These are phyloP conservation scores for Blumeriella jaapii DNA, from an alignment of 2,329 filamentous ascomycete genomes.

Conservation along the genomic window DNA sequence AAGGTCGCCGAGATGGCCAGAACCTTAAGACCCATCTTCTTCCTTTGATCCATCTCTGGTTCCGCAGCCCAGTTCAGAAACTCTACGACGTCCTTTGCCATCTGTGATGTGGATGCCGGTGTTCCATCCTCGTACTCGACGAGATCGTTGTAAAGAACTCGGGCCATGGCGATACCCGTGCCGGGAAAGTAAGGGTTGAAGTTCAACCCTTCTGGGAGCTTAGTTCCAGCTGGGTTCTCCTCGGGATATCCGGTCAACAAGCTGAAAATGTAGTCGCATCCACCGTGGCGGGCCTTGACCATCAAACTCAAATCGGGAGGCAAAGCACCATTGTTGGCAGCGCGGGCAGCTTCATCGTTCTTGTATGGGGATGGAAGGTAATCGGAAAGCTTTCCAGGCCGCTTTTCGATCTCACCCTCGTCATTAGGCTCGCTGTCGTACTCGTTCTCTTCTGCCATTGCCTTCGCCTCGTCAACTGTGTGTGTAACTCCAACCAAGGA, in stretches of 20 bases:
- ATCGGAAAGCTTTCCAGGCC: constrained; percentile 95
- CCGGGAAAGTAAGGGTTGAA: constrained; percentile 99
- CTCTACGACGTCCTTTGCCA: constrained; percentile 98
- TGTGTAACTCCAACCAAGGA: constrained; percentile 79
- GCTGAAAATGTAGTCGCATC: constrained; percentile 97
- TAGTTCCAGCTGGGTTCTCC: constrained; percentile 81
- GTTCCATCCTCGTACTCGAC: constrained; percentile 98
- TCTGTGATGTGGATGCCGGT: constrained; percentile 88
- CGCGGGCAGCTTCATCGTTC: constrained; percentile 96
- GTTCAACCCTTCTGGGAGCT: constrained; percentile 82
- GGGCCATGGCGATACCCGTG: constrained; percentile 97
- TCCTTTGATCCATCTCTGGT: constrained; percentile 98
- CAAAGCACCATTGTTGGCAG: constrained; percentile 95
- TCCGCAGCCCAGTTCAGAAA: constrained; percentile 99
- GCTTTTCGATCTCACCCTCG: constrained; percentile 95
- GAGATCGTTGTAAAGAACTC: constrained; percentile 92
- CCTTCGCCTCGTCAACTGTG: constrained; percentile 98
- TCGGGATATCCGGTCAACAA: constrained; percentile 96
- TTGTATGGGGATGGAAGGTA: constrained; percentile 94
- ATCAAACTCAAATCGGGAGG: constrained; percentile 97
- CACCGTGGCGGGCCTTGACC: constrained; percentile 93
- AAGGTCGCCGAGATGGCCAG: constrained; percentile 68
- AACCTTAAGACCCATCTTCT: constrained; percentile 99
- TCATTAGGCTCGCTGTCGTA: constrained; percentile 98
- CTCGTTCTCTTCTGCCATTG: constrained; percentile 92